Percentiles rank a stretch among this genome's conserved stretches.
These are phyloP conservation scores for Apiospora aurea DNA, from an alignment of 2,329 filamentous ascomycete species.

Conservation along the genomic window DNA sequence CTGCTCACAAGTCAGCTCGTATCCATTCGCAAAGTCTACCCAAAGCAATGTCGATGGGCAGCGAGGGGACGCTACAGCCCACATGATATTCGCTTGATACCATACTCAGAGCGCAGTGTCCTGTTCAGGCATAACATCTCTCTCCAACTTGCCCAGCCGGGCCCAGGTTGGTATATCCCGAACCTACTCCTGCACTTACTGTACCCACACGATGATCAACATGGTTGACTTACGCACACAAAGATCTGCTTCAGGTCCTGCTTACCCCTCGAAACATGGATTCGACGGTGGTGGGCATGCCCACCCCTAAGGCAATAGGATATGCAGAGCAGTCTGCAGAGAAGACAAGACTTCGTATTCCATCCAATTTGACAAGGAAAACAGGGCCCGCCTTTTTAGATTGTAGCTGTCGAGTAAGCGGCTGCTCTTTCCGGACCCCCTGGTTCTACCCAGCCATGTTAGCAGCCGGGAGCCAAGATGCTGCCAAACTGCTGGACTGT, in stretches of 20 bases:
- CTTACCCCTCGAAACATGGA: background rate
- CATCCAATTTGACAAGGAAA: background rate
- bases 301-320: background rate
- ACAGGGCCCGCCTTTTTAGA: background rate
- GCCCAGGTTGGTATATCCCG: background rate
- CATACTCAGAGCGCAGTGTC: background rate
- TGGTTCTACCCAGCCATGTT: background rate
- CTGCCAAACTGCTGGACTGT: background rate
- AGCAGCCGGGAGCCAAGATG: background rate
- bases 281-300: background rate
- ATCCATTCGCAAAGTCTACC: constrained; percentile 22
- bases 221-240: background rate
- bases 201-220: background rate
- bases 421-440: background rate
- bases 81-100: background rate
- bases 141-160: background rate
- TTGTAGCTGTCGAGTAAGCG: constrained; percentile 3
- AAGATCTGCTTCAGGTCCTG: background rate
- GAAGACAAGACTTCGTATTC: background rate
- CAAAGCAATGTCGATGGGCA: constrained; percentile 20
- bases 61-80: background rate
- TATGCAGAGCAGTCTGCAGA: constrained; percentile 7
- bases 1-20: constrained; percentile 19
- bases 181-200: background rate
- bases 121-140: background rate